Percentiles rank a stretch among this genome's conserved stretches.
Evolutionary conservation across 371 early-diverging fungal species (phyloP).

Genomic region (Mortierella sp.): DNA sequence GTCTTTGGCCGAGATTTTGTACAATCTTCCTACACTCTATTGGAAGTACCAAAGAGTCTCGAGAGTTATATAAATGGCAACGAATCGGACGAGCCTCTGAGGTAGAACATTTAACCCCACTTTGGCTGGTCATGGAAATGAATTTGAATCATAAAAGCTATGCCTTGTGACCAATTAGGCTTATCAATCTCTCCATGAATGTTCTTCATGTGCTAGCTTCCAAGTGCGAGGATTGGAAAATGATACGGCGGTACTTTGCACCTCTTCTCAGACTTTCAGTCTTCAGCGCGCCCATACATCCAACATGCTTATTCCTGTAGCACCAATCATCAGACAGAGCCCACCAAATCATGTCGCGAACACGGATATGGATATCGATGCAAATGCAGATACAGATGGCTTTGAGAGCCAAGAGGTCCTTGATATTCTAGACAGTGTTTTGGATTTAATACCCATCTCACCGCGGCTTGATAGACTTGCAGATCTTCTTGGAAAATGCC

Average conservation of each 20-base stretch:
- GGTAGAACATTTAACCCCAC: conserved; percentile 16
- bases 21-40: conserved; percentile 37
- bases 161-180: neutral
- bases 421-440: conserved; percentile 47
- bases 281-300: conserved; percentile 55
- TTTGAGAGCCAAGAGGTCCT: conserved; percentile 26
- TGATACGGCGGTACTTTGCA: conserved; percentile 54
- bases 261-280: conserved; percentile 38
- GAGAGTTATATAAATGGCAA: neutral
- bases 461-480: conserved; percentile 47
- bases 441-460: conserved; percentile 36
- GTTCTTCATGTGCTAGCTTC: conserved; percentile 19
- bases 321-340: conserved; percentile 25
- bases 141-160: neutral
- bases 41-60: conserved; percentile 25
- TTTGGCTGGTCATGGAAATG: neutral
- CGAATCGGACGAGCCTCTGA: conserved; percentile 10
- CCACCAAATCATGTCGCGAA: neutral
- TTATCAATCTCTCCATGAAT: neutral
- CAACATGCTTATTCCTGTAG: conserved; percentile 49
- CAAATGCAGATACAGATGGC: neutral
- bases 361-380: conserved; percentile 14
- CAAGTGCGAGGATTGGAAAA: conserved; percentile 50
- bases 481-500: conserved; percentile 27
- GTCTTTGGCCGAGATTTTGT: conserved; percentile 46